phyloP scores from a whole-genome alignment of 1,284 basidiomycete species.

The Mixia osmundae region DNA sequence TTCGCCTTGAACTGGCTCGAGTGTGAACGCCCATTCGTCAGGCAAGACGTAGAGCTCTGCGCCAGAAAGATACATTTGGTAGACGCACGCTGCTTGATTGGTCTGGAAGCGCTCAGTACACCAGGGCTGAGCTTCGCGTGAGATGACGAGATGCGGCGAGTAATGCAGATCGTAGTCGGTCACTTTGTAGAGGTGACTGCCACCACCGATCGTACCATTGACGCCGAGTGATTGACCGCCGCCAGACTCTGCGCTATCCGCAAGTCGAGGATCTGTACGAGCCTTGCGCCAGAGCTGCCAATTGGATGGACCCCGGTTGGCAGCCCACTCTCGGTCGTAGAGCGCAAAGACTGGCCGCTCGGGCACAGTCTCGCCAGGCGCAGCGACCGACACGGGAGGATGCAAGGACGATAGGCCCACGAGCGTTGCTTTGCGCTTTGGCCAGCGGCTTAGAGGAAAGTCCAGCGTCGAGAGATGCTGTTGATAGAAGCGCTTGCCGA shows the following conservation, averaged over 20 bases:
- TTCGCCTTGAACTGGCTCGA: constrained; percentile 14
- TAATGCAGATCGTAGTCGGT: constrained; percentile 19
- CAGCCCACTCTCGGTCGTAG: constrained; percentile 17
- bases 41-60: constrained; percentile 20
- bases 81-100: constrained; percentile 18
- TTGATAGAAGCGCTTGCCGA: constrained; percentile 12
- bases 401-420: constrained; percentile 13
- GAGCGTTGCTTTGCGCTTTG: constrained; percentile 12
- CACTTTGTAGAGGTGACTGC: constrained; percentile 15
- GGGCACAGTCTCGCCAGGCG: constrained; percentile 1
- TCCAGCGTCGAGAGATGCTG: constrained; percentile 11
- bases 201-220: constrained; percentile 10
- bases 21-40: constrained; percentile 18
- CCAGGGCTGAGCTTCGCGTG: constrained; percentile 18
- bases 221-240: constrained; percentile 12
- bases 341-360: constrained; percentile 10
- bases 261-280: constrained; percentile 9
- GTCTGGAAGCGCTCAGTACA: constrained; percentile 20
- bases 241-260: constrained; percentile 8
- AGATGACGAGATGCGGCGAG: constrained; percentile 16
- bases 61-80: constrained; percentile 20
- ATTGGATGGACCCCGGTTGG: constrained; percentile 16
- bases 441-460: constrained; percentile 14
- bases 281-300: constrained; percentile 17
- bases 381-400: constrained; percentile 3